Evolutionary conservation across 352 stramenopile genomes (phyloP).

Genomic region (Phytophthora capsici): DNA sequence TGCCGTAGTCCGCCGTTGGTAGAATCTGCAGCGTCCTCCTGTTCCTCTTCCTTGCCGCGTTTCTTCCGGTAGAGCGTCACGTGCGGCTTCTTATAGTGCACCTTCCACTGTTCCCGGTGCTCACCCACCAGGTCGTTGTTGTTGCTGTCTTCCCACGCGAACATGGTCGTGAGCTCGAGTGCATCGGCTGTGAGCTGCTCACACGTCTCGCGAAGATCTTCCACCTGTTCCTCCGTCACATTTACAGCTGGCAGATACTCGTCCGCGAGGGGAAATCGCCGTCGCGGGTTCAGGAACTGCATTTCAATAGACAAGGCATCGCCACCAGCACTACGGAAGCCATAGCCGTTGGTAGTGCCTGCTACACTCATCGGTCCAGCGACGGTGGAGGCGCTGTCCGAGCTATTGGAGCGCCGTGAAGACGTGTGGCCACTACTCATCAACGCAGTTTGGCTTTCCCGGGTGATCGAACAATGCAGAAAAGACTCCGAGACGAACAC

Average conservation of each 20-base stretch:
- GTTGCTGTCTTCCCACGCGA: constrained; percentile 59
- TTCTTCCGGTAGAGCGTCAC: constrained; percentile 61
- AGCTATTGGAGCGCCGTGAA: constrained; percentile 38
- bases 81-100: constrained; percentile 59
- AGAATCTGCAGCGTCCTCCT: constrained; percentile 17
- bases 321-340: constrained; percentile 56
- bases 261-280: constrained; percentile 63
- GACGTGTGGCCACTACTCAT: constrained; percentile 32
- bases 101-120: constrained; percentile 52
- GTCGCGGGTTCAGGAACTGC: constrained; percentile 58
- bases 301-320: constrained; percentile 71
- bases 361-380: constrained; percentile 39
- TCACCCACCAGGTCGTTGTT: constrained; percentile 43
- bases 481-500: constrained; percentile 19
- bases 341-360: constrained; percentile 52
- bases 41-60: constrained; percentile 33
- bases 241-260: constrained; percentile 57
- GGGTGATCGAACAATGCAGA: constrained; percentile 36
- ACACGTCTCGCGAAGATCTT: constrained; percentile 55
- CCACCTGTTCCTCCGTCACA: constrained; percentile 44
- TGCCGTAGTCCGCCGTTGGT: constrained; percentile 40
- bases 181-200: constrained; percentile 52
- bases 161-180: constrained; percentile 60
- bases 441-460: constrained; percentile 11
- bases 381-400: constrained; percentile 35